Percentiles rank a stretch among this genome's conserved stretches.
Evolutionary conservation across 106 monocot genomes (phyloP).

Genomic region (Acorus calamus): DNA sequence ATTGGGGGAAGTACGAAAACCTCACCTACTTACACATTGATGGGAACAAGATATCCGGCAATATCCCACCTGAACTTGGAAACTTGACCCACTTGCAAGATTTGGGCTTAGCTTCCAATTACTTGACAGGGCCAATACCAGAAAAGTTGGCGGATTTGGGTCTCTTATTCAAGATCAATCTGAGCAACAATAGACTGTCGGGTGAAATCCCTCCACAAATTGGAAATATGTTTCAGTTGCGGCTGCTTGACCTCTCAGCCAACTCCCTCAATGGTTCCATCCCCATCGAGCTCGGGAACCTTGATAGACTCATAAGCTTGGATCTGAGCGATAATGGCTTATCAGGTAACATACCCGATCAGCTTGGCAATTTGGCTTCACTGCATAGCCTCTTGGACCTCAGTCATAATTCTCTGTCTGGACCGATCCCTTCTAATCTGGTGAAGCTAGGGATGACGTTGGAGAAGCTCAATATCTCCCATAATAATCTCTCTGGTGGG

Average conservation of each 20-base stretch:
- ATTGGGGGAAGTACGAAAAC: slow-evolving; percentile 53
- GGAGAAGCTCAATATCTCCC: slow-evolving; percentile 51
- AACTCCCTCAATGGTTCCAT: slow-evolving; percentile 42
- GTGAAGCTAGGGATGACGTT: slow-evolving; percentile 43
- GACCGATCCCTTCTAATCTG: slow-evolving; percentile 41
- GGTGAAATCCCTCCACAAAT: slow-evolving; percentile 34
- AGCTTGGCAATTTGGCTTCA: slow-evolving; percentile 33
- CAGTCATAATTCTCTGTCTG: slow-evolving; percentile 50
- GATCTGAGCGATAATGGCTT: slow-evolving; percentile 27
- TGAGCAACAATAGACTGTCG: slow-evolving; percentile 39
- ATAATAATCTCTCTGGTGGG: slow-evolving; percentile 43
- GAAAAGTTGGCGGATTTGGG: slow-evolving; percentile 14
- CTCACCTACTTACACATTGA: slow-evolving; percentile 22
- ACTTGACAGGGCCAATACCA: slow-evolving; percentile 44
- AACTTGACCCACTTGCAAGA: slow-evolving; percentile 17
- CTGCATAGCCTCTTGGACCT: slow-evolving; percentile 47
- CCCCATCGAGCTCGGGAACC: slow-evolving; percentile 25
- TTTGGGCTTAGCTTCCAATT: slow-evolving; percentile 33
- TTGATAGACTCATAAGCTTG: slow-evolving; percentile 10
- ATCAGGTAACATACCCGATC: slow-evolving; percentile 37
- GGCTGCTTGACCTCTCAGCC: slow-evolving; percentile 34
- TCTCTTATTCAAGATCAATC: slow-evolving; percentile 26
- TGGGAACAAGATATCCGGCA: slow-evolving; percentile 41
- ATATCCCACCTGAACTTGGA: slow-evolving; percentile 31
- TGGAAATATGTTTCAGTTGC: slow-evolving; percentile 7